Evolutionary conservation across 768 basidiomycete genomes (phyloP), one percentile per base, ranked within the genome.

Genomic region (Clitopilus hobsonii): DNA sequence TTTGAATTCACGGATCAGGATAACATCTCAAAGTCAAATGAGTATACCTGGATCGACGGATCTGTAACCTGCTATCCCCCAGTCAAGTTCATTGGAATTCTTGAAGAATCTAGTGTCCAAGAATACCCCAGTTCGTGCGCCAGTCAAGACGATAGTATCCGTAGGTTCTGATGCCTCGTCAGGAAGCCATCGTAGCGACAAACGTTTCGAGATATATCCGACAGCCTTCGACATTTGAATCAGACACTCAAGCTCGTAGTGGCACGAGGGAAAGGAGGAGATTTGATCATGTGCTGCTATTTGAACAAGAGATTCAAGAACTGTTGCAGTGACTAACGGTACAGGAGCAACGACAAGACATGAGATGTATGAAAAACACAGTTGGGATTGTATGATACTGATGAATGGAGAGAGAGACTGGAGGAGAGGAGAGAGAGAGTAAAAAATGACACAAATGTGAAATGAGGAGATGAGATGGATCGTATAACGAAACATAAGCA

Each of bases 11-110:
- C 24, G 49, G 38, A 0, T 51, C n/a, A n/a, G n/a, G 13, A 13
- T 22, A 38, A 49, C 38, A 20, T 24, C 28, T 24, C 47, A 23
- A 25, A 5, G 7, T 20, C n/a, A 26, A 36, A 52, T 54, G 26
- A 28, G 54, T 58, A 10, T 16, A 45, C 58, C 52, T 29, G 58
- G 51, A 45, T 60, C 57, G 18, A 57, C 61, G 1, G 58, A 57
- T 11, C 72, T 62, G 57, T 67, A 70, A 24, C 74, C 74, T 13
- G 72, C 72, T 60, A 74, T 69, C 1, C 68, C 74, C 74, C 72
- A 75, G 38, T 75, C 71, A 10, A 74, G 58, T 18, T 59, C 55
- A 1, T 60, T 49, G 1, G 60, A 55, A 20, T 59, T 61, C 51
- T 68, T 71, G n/a, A 66, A 41, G 26, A 72, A 75, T 11, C 73